phyloP scores from a whole-genome alignment of 352 stramenopile genomes.

The Pythium dissotocum region DNA sequence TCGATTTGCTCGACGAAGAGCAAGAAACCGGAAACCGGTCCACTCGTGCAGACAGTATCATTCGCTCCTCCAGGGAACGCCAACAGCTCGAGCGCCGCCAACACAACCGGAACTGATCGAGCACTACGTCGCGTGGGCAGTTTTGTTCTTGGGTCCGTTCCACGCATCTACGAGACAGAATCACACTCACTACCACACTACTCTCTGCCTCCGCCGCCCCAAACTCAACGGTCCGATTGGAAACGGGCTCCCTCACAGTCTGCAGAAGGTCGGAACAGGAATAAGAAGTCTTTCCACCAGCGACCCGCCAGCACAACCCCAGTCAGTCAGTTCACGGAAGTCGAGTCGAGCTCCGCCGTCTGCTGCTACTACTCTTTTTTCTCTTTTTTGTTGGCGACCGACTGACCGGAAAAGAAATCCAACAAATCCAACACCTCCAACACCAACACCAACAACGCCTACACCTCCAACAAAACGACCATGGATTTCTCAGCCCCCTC shows the following conservation, averaged over 20 bases:
- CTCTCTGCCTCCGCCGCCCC: not conserved
- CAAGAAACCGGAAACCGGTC: too few species aligned
- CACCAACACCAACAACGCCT: not conserved
- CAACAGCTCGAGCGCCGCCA: not conserved
- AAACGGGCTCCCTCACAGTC: constrained; percentile 4
- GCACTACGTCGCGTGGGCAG: not conserved
- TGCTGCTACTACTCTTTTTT: not conserved
- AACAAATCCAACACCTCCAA: constrained; percentile 6
- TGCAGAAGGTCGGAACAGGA: constrained; percentile 18
- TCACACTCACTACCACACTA: not conserved
- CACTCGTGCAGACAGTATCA: too few species aligned
- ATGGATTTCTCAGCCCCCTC: constrained; percentile 63
- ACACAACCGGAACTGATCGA: not conserved
- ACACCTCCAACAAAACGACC: not conserved
- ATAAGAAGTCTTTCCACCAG: constrained; percentile 23
- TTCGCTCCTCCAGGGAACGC: not conserved
- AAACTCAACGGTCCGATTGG: constrained; percentile 4
- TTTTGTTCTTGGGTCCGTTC: not conserved
- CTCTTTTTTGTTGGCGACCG: not conserved
- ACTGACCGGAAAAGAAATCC: constrained; percentile 16
- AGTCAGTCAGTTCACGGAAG: constrained; percentile 23
- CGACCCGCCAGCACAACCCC: not conserved
- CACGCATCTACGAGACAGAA: not conserved
- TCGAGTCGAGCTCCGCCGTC: constrained; percentile 8
- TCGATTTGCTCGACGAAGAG: not conserved